Base-by-base conservation (phyloP, 225 moss, liverwort and hornwort species). In the Anthoceros angustus region DNA sequence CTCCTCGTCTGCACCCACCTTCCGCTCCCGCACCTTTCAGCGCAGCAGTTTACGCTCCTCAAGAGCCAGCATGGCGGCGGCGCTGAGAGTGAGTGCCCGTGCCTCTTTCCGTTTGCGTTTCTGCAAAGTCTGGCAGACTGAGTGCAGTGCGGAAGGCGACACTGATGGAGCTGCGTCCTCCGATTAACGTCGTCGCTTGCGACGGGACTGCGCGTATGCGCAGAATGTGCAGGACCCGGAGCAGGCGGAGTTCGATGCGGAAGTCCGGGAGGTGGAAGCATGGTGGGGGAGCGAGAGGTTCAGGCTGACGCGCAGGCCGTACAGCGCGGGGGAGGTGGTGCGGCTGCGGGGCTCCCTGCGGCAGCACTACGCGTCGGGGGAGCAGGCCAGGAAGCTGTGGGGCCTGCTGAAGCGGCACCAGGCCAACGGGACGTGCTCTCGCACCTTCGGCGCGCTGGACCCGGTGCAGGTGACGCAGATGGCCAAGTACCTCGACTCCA, bases 391-490 rank as follows among this genome's bases (percentile, higher is more conserved):
- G 73, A 88, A 88, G 86, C 70, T 88, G 4, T 88, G 83, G 81
- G 24, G 62, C 8, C 7, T 83, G 25, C 73, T 88, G 9, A 79
- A 81, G 65, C 48, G 63, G 16, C 88, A 88, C 73, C 88, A 88
- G 65, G 81, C 83, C 9, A 74, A 68, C 43, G 41, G 81, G 66
- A 73, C 83, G 8, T 83, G 79, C 75, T 88, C 88, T 39, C 80
- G 88, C 45, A 88, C 88, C 0, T 88, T 88, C 77, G 88, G 88
- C 26, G 83, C 86, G 9, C 61, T 88, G 16, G 88, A 88, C 62
- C 86, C 88, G 42, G 86, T 88, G 0, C 88, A 88, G 67, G 88
- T 86, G 0, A 76, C 80, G 20, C 88, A 86, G 80, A 88, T 88
- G 88, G 88, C 77, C 32, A 88, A 88, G 75, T 88, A 83, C 79